Evolutionary conservation across 2,329 filamentous ascomycete genomes (phyloP).

Genomic region (Epichloe uncinata): DNA sequence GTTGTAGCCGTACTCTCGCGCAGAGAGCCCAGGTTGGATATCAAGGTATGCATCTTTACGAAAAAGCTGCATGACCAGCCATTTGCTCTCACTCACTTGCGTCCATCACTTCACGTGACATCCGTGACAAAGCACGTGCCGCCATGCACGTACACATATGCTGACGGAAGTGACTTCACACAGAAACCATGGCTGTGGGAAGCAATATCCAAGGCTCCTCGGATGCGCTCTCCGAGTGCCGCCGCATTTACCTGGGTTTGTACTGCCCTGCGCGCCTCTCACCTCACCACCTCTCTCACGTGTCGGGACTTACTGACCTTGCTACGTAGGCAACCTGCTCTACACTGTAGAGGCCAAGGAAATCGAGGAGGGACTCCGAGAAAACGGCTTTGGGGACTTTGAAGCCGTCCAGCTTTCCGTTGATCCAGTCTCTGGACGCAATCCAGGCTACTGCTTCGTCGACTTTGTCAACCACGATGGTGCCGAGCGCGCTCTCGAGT

Average conservation of each 20-base stretch:
- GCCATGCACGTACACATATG: neutral
- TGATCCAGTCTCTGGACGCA: constrained; percentile 53
- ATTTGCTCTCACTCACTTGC: too few relatives aligned
- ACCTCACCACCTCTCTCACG: too few relatives aligned
- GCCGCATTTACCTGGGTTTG: constrained; percentile 45
- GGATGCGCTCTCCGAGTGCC: constrained; percentile 15
- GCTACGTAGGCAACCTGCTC: constrained; percentile 35
- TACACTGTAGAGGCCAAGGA: constrained; percentile 41
- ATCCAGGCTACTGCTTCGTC: constrained; percentile 57
- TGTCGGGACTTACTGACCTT: neutral
- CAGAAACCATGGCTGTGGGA: neutral
- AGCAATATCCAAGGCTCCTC: neutral
- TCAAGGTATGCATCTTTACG: neutral
- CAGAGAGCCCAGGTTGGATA: neutral
- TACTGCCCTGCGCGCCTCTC: neutral
- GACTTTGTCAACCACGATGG: constrained; percentile 46
- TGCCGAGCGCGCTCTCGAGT: constrained; percentile 38
- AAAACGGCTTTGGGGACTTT: constrained; percentile 23
- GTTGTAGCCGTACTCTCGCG: too few relatives aligned
- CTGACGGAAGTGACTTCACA: neutral
- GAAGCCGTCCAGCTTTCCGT: constrained; percentile 54
- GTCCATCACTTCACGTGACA: too few relatives aligned
- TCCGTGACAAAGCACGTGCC: neutral
- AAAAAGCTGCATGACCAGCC: too few relatives aligned
- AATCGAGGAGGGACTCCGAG: constrained; percentile 44